These are phyloP conservation scores for Naganishia liquefaciens DNA, from an alignment of 1,284 basidiomycete species.

Conservation along the genomic window DNA sequence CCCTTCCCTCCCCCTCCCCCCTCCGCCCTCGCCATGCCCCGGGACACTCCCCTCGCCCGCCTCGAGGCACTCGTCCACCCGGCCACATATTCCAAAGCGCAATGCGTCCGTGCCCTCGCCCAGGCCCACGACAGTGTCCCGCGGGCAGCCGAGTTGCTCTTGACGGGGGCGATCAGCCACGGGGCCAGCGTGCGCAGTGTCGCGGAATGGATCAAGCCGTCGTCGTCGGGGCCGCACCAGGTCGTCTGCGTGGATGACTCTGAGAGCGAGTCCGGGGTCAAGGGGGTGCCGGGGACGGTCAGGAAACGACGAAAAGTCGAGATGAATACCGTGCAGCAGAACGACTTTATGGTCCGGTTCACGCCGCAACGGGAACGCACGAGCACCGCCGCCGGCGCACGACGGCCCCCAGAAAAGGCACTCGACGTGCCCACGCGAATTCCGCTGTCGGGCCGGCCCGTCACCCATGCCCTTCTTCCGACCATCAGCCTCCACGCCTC, in stretches of 20 bases:
- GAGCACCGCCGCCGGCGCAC: not conserved
- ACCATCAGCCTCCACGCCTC: conserved; percentile 56
- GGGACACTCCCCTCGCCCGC: conserved; percentile 45
- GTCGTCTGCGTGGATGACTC: conserved; percentile 7
- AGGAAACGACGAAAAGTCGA: conserved; percentile 8
- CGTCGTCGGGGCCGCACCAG: not conserved
- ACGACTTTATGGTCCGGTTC: not conserved
- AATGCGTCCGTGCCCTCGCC: conserved; percentile 63
- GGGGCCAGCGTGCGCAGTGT: conserved; percentile 39
- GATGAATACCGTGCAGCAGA: not conserved
- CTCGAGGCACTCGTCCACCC: conserved; percentile 49
- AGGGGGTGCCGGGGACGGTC: not conserved
- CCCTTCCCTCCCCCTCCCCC: too few species aligned
- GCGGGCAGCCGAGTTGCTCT: conserved; percentile 59
- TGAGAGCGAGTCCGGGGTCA: not conserved
- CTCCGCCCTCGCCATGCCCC: conserved; percentile 1
- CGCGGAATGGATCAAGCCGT: conserved; percentile 46
- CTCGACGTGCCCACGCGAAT: not conserved
- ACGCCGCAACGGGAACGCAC: not conserved
- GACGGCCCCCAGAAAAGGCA: not conserved
- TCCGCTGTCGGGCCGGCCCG: not conserved
- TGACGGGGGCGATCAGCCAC: conserved; percentile 41
- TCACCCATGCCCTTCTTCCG: not conserved
- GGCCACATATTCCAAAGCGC: conserved; percentile 40
- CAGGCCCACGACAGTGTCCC: conserved; percentile 64